Conservation (phyloP, 148 eudicot species). For the Amaranthus palmeri region DNA sequence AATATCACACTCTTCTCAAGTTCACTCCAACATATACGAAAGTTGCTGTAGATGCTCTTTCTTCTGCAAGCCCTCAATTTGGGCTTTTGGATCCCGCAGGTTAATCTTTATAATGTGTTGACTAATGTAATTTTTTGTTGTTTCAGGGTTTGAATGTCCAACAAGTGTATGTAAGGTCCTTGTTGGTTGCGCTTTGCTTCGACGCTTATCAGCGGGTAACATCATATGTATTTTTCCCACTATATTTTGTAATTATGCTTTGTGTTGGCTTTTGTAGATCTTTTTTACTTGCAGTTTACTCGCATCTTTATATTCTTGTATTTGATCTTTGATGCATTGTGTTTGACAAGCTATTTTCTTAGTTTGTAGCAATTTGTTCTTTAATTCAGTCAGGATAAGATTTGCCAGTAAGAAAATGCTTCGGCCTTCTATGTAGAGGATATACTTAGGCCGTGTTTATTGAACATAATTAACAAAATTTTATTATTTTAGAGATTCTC, state of each 20-base stretch:
- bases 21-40: conserved; percentile 72
- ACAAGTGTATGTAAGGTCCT: conserved; percentile 59
- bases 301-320: too few relatives aligned
- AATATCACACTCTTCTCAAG: conserved; percentile 88
- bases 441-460: background rate
- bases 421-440: background rate
- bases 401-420: background rate
- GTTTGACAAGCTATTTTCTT: too few relatives aligned
- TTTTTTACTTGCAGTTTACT: background rate
- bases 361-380: too few relatives aligned
- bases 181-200: conserved; percentile 90
- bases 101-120: conserved; percentile 1
- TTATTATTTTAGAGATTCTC: background rate
- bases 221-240: background rate
- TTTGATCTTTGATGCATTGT: too few relatives aligned
- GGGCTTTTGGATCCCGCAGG: background rate
- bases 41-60: conserved; percentile 62
- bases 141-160: conserved; percentile 70
- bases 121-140: conserved; percentile 8
- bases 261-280: background rate
- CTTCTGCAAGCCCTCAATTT: background rate
- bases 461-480: too few relatives aligned
- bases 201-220: conserved; percentile 86
- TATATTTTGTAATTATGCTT: background rate
- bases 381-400: background rate